These are phyloP conservation scores for Paulownia fortunei DNA, from an alignment of 257 asterid species.

Conservation along the genomic window DNA sequence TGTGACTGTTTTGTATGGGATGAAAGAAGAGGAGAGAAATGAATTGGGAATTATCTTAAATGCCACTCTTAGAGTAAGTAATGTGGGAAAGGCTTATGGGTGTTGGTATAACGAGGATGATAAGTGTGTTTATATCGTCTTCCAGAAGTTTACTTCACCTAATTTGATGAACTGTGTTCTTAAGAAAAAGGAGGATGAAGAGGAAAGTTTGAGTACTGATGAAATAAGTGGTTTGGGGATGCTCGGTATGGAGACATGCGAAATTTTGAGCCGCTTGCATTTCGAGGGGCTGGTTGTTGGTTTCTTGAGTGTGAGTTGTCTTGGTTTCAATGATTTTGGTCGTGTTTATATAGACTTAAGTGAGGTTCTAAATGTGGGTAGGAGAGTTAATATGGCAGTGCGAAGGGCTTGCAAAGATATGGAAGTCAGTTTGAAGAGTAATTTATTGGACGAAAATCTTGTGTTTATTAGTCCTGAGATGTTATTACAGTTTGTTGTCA, in stretches of 20 bases:
- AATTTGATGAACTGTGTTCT: constrained; percentile 37
- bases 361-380: constrained; percentile 54
- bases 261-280: constrained; percentile 65
- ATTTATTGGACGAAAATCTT: constrained; percentile 35
- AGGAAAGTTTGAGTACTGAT: constrained; percentile 34
- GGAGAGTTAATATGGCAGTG: constrained; percentile 40
- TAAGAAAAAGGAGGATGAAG: constrained; percentile 35
- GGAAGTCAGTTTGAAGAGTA: constrained; percentile 34
- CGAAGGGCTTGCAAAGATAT: constrained; percentile 32
- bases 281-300: constrained; percentile 67
- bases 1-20: constrained; percentile 52
- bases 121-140: constrained; percentile 58
- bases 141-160: constrained; percentile 49
- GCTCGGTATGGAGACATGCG: constrained; percentile 71
- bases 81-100: constrained; percentile 70
- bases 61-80: constrained; percentile 44
- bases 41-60: constrained; percentile 46
- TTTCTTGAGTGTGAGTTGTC: constrained; percentile 54
- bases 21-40: constrained; percentile 54
- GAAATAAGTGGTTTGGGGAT: constrained; percentile 47
- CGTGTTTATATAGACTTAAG: constrained; percentile 59
- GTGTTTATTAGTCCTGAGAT: constrained; percentile 79
- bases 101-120: constrained; percentile 72
- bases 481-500: constrained; percentile 40
- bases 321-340: constrained; percentile 59